Evolutionary conservation across 805 yeast species (phyloP), one percentile per base, ranked within the genome.

Genomic region (Metschnikowia lunata): DNA sequence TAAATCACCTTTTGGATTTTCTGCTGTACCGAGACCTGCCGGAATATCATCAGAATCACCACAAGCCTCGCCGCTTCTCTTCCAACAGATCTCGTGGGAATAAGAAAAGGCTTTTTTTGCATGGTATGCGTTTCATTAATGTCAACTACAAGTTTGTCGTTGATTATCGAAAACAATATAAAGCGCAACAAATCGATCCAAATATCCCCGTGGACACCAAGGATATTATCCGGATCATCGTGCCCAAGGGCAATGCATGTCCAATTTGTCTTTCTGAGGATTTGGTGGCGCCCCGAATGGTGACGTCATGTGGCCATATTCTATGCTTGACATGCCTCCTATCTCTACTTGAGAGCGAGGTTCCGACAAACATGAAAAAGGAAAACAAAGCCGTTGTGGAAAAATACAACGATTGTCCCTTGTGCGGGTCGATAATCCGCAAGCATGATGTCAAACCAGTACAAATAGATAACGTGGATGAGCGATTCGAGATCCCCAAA

Each of bases 261-360:
- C 98, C 99, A 0, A 91, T 93, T 26, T 93, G 99, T 61, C 69
- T 93, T 11, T 75, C 83, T 29, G 95, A 88, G 40, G 82, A 81
- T 11, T 86, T 93, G 11, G 78, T 85, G 13, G 97, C 97, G 0
- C 97, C 99, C 2, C 71, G 98, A 43, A 95, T 93, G 98, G 82
- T 88, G 27, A 67, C 72, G 5, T 76, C 82, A 10, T 93, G 99
- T 67, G 99, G 99, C 6, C 99, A 93, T 60, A 75, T 89, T 12
- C 79, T 93, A 57, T 93, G 99, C 59, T 73, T 79, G 43, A 79
- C 89, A 11, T 93, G 99, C 62, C 63, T 91, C 28, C 62, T 89
- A 43, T 78, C 89, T 36, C 78, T 86, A 55, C 67, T 88, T 36
- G 85, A 78, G 31, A 79, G 82, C 14, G 74, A 71, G 45, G 62